Evolutionary conservation across 148 eudicot species (phyloP), one percentile per base, ranked within the genome.

Genomic region (Fagopyrum tataricum): DNA sequence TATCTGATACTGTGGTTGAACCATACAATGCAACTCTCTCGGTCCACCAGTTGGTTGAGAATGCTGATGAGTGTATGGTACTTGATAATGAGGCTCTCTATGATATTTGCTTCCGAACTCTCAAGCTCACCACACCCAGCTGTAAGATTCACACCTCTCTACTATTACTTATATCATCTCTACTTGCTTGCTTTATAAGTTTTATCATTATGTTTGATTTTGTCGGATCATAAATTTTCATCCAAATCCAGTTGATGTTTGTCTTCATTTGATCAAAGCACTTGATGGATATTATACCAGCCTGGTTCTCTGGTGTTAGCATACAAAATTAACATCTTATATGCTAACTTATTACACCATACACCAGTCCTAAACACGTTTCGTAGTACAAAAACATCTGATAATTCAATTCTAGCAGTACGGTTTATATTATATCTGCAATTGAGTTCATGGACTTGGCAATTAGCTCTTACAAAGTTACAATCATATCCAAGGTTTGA

Each of bases 61-160:
- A 85, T 58, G 88, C 88, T 14, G 88, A 85, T 75, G 88, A 85
- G 72, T 85, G 88, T 66, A 85, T 85, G 88, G 88, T 85, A 71
- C 74, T 85, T 44, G 88, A 85, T 49, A 85, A 85, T 20, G 88
- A 85, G 80, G 88, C 88, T 7, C 85, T 85, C 37, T 85, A 85
- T 24, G 89, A 85, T 77, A 85, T 85, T 15, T 85, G 89, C 76
- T 83, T 85, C 61, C 86, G 89, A 8, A 85, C 89, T 61, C 83
- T 85, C 69, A 85, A 85, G 86, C 89, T 85, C 48, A 81, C 86
- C 31, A 85, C 84, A 46, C 89, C 89, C 75, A 83, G 89, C 78
- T 85, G 89, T 85, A 85, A 81, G 86, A 8, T 18, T 49, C 18
- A 6, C 4, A 0, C 55, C 55, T 49, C 55, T 49, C 5, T 49